A percentile compares a stretch with the other conserved stretches of the same genome.
phyloP scores from a whole-genome alignment of 2,329 filamentous ascomycete species.

The Aspergillus piperis region DNA sequence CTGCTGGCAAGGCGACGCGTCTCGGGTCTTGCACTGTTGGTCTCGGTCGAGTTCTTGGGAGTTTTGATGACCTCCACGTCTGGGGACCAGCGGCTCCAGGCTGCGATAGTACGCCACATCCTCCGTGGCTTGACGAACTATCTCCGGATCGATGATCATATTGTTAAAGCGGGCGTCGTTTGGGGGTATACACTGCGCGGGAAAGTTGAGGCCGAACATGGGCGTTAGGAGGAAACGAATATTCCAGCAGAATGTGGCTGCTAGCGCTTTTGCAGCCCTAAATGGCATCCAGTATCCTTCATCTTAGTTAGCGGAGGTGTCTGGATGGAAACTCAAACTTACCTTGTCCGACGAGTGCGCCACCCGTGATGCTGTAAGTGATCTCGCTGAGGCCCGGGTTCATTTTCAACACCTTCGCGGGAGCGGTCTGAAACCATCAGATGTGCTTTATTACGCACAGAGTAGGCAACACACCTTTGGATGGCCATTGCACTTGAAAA shows the following conservation, averaged over 20 bases:
- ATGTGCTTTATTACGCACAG: not conserved
- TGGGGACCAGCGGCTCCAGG: conserved; percentile 27
- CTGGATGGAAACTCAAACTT: conserved; percentile 20
- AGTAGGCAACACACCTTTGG: conserved; percentile 66
- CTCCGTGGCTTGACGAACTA: conserved; percentile 56
- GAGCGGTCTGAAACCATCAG: conserved; percentile 67
- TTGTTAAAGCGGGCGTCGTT: conserved; percentile 64
- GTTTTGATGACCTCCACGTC: too few relatives aligned
- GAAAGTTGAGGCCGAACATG: conserved; percentile 83
- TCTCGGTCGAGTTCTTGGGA: not conserved
- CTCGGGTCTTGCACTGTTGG: not conserved
- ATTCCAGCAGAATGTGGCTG: conserved; percentile 81
- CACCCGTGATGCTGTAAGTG: conserved; percentile 91
- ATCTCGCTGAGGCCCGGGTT: conserved; percentile 87
- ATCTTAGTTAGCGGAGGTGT: not conserved
- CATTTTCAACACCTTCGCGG: conserved; percentile 75
- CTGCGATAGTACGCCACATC: conserved; percentile 35
- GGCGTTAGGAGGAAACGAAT: conserved; percentile 87
- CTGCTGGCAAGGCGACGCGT: not conserved
- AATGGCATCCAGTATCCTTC: conserved; percentile 97
- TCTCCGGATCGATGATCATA: conserved; percentile 64
- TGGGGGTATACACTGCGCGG: conserved; percentile 67
- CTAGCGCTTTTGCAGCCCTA: conserved; percentile 79
- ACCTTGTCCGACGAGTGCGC: conserved; percentile 88
- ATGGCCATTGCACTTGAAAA: conserved; percentile 89